Percentiles rank a stretch among this genome's conserved stretches.
Evolutionary conservation across 1,284 basidiomycete species (phyloP).

Genomic region (Cerioporus squamosus): DNA sequence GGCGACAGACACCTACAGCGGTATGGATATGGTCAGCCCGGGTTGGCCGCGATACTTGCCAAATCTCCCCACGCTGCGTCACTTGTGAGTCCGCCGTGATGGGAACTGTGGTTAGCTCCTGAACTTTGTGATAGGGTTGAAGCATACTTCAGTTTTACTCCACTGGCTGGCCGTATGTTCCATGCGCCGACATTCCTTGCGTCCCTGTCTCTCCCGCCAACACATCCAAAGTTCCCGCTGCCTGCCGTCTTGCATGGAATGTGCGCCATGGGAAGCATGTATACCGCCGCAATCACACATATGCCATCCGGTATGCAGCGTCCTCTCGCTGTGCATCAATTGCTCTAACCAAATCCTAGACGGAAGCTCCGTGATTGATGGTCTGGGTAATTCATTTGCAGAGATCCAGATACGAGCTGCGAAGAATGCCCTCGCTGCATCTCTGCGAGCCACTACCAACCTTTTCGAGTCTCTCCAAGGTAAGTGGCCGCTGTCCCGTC

Average conservation of each 20-base stretch:
- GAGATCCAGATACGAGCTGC: constrained; percentile 68
- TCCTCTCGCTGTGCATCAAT: not conserved
- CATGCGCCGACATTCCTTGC: constrained; percentile 67
- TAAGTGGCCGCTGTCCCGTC: constrained; percentile 28
- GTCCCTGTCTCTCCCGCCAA: constrained; percentile 64
- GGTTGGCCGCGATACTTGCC: constrained; percentile 71
- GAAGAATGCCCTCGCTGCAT: constrained; percentile 51
- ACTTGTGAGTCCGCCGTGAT: constrained; percentile 51
- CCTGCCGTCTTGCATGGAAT: constrained; percentile 73
- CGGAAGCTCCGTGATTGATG: not conserved
- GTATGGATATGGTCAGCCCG: constrained; percentile 45
- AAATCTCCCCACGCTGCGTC: constrained; percentile 57
- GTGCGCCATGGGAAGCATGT: constrained; percentile 73
- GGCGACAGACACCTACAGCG: not conserved
- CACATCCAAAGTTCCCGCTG: constrained; percentile 73
- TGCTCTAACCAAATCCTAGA: not conserved
- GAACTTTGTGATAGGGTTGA: constrained; percentile 53
- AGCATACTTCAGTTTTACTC: constrained; percentile 74
- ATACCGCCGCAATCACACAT: constrained; percentile 60
- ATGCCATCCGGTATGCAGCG: constrained; percentile 42
- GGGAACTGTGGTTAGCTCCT: not conserved
- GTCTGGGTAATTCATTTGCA: constrained; percentile 53
- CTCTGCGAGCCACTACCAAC: constrained; percentile 55
- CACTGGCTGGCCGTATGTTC: constrained; percentile 67
- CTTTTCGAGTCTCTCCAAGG: constrained; percentile 70